Evolutionary conservation across 805 yeast species (phyloP), one percentile per base, ranked within the genome.

Genomic region (Kuraishia hungarica): DNA sequence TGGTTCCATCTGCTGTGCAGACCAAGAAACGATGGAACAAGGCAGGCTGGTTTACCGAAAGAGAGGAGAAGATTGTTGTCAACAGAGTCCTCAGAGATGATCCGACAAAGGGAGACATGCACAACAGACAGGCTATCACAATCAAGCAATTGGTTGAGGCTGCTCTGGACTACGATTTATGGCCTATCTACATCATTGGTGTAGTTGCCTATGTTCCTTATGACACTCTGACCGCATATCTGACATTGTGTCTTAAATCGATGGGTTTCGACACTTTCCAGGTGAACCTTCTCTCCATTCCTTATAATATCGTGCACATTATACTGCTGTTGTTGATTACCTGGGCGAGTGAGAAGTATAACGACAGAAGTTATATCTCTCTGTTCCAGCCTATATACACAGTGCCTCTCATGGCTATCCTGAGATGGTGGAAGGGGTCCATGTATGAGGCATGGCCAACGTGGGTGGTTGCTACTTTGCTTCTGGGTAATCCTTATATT

Each of bases 81-180:
- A 82, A 82, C 63, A 71, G 82, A 57, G 73, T 84, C 1, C 65
- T 84, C 53, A 69, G 87, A 59, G 87, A 84, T 62, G 89, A 84
- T 61, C 88, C 88, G 22, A 61, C 76, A 11, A 79, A 79, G 70
- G 86, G 87, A 23, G 86, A 81, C 58, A 81, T 82, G 87, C 74
- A 82, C 62, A 83, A 83, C 62, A 72, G 86, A 62, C 79, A 79
- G 60, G 82, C 83, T 4, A 64, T 84, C 20, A 64, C 74, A 2
- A 58, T 69, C 4, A 71, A 63, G 51, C 73, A 70, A 64, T 58
- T 84, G 19, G 64, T 68, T 60, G 60, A 67, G 21, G 68, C 81
- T 2, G 52, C 81, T 13, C 49, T 59, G 1, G 87, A 84, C 62
- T 80, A 71, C 62, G 79, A 80, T 62, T 56, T 82, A 57, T 74